phyloP scores from a whole-genome alignment of 78 protist genomes.

The Monocercomonoides exilis region DNA sequence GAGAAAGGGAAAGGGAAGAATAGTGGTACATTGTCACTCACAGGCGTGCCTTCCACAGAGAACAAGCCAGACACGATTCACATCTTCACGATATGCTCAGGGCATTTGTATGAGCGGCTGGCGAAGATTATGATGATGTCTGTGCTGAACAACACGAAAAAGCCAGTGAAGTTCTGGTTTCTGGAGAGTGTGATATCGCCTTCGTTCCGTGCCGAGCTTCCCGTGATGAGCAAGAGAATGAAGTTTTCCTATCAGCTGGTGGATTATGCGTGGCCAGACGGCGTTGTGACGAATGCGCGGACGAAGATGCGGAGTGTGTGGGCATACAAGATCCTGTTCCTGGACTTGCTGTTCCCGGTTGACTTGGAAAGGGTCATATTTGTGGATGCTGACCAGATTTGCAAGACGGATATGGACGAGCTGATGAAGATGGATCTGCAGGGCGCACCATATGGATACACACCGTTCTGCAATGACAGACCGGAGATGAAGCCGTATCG shows the following conservation, averaged over 20 bases:
- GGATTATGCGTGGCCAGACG: slow-evolving; percentile 22
- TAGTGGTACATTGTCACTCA: too few relatives aligned
- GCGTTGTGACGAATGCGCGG: not conserved
- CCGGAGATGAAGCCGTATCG: slow-evolving; percentile 14
- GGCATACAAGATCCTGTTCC: slow-evolving; percentile 38
- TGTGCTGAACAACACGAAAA: slow-evolving; percentile 3
- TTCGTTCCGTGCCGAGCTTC: not conserved
- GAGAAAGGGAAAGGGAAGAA: too few relatives aligned
- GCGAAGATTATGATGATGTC: slow-evolving; percentile 7
- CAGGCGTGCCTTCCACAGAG: not conserved
- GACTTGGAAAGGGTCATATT: slow-evolving; percentile 16
- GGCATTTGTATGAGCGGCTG: slow-evolving; percentile 23
- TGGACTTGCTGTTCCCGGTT: slow-evolving; percentile 29
- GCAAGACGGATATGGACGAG: not conserved
- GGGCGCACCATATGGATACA: slow-evolving; percentile 3
- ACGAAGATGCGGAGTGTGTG: slow-evolving; percentile 27
- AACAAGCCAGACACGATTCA: not conserved
- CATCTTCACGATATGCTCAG: slow-evolving; percentile 18
- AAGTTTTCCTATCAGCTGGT: slow-evolving; percentile 9
- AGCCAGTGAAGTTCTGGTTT: slow-evolving; percentile 16
- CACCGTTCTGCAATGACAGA: slow-evolving; percentile 22
- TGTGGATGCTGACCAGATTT: slow-evolving; percentile 31
- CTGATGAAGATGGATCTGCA: not conserved
- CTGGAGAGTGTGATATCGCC: slow-evolving; percentile 3
- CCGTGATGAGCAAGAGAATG: not conserved